Base-by-base conservation (phyloP, 495 filamentous ascomycete genomes). In the Hypoxylon lienhwacheense region DNA sequence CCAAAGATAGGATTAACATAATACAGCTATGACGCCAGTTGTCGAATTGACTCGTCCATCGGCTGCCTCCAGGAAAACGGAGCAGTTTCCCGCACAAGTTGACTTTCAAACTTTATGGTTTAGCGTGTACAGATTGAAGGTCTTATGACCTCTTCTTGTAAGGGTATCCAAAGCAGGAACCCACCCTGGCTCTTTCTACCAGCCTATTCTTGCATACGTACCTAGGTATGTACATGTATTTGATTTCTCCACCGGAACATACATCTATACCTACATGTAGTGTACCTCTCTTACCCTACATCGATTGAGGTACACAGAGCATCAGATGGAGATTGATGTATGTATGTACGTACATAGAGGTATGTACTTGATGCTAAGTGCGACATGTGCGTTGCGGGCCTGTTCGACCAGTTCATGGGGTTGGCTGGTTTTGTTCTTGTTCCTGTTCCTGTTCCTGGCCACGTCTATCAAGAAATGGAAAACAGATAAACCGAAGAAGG, bases 121-220 rank as follows among this genome's bases (percentile, higher is more conserved):
- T 63, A 63, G 59, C 58, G 53, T 21, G 53, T 50, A 24, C 32
- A 51, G 51, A 63, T 58, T 53, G 49, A 54, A 63, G 59, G 59
- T 63, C 59, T 59, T 54, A 63, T 63, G 59, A 63, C 59, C 59
- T 63, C 48, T 49, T 34, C 29, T 63, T 59, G 59, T 63, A 63
- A 63, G 59, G 59, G 59, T 63, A 63, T 63, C 59, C 59, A 63
- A 54, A 63, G 45, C 40, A 58, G 53, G 45, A 54, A 26, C 26
- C 59, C 59, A 63, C 59, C 44, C 47, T 36, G 39, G 54, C 43
- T 40, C 17, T 62, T 33, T n/a, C n/a, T n/a, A n/a, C n/a, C n/a
- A n/a, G n/a, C n/a, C n/a, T 56, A 47, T 48, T 61, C 47, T 35
- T 52, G 47, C 47, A 61, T 61, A 12, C 16, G 22, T 48, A 51